Conservation (phyloP, 2,329 filamentous ascomycete genomes). For the Lojkania enalia region DNA sequence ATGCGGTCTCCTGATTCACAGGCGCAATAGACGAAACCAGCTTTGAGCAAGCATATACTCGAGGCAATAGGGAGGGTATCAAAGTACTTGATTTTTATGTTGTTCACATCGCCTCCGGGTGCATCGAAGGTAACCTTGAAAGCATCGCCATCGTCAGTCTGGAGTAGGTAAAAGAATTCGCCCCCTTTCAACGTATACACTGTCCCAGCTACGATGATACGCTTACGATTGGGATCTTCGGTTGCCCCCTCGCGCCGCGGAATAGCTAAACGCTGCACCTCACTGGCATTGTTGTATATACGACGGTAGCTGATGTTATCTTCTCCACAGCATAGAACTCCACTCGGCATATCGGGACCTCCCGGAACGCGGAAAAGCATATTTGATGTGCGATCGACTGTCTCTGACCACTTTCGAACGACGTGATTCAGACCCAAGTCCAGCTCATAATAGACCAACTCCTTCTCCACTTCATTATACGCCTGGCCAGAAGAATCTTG, state of each 20-base stretch:
- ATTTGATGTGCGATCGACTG: conserved; percentile 85
- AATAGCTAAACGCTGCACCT: conserved; percentile 85
- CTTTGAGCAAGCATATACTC: conserved; percentile 89
- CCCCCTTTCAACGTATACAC: conserved; percentile 96
- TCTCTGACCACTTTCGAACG: conserved; percentile 92
- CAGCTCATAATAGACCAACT: conserved; percentile 95
- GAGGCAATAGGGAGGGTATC: conserved; percentile 90
- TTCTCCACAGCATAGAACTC: conserved; percentile 91
- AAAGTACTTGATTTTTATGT: conserved; percentile 94
- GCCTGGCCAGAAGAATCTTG: conserved; percentile 87
- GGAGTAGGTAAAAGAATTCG: conserved; percentile 89
- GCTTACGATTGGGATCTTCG: conserved; percentile 89
- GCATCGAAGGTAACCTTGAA: conserved; percentile 97
- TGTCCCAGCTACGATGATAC: conserved; percentile 85
- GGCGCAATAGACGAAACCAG: conserved; percentile 90
- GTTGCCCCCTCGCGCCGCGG: conserved; percentile 84
- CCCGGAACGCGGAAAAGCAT: conserved; percentile 95
- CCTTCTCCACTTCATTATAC: conserved; percentile 79
- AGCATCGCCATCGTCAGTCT: conserved; percentile 96
- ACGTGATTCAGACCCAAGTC: conserved; percentile 97
- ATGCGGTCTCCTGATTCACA: conserved; percentile 91
- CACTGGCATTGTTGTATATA: conserved; percentile 71
- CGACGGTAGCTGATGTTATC: conserved; percentile 97
- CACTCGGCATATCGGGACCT: conserved; percentile 89
- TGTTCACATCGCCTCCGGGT: conserved; percentile 65